Conservation (phyloP, 1,139 yeast species). For the Arxiozyma slooffiae region DNA sequence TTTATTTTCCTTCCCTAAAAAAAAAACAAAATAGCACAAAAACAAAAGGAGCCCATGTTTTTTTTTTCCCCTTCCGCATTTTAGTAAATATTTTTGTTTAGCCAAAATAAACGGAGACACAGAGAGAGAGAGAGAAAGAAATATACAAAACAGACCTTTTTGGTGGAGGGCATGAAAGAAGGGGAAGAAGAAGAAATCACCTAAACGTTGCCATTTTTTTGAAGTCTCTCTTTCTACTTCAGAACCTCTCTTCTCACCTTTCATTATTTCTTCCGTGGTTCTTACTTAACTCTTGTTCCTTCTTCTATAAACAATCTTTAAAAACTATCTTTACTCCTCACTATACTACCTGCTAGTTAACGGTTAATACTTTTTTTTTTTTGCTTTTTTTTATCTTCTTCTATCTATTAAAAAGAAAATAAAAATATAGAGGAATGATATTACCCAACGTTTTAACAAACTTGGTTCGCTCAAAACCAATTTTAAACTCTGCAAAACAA, state of each 20-base stretch:
- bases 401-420: background rate
- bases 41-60: too few species aligned
- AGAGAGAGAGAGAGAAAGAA: too few species aligned
- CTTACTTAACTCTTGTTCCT: background rate
- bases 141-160: too few species aligned
- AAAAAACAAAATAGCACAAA: background rate
- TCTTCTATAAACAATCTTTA: too few species aligned
- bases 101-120: background rate
- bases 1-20: background rate
- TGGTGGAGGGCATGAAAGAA: too few species aligned
- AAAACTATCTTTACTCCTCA: background rate
- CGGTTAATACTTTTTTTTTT: background rate
- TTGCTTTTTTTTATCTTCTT: background rate
- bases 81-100: too few species aligned
- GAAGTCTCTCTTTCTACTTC: background rate
- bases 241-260: too few species aligned
- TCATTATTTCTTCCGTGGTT: background rate
- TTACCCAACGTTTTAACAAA: background rate
- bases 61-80: background rate
- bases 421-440: background rate
- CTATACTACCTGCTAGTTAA: too few species aligned
- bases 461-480: constrained; percentile 1
- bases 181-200: too few species aligned
- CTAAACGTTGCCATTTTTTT: background rate
- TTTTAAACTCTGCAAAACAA: background rate